phyloP scores from a whole-genome alignment of 2,329 filamentous ascomycete genomes.

The Calonectria leucothoes region DNA sequence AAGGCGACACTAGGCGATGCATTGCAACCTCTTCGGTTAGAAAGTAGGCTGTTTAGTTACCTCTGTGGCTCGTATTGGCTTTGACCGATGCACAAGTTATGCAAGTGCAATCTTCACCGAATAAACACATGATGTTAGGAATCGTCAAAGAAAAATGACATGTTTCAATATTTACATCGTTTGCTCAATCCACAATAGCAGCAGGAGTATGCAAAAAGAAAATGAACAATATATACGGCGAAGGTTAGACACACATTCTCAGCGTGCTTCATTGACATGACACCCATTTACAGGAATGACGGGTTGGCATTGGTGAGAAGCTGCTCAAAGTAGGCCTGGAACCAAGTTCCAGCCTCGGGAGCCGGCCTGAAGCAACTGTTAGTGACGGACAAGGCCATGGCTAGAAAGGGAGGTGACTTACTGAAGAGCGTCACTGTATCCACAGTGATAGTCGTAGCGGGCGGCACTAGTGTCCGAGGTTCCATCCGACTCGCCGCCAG shows the following conservation, averaged over 20 bases:
- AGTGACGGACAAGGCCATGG: fast-evolving
- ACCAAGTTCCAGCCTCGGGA: constrained; percentile 78
- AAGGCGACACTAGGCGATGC: background rate
- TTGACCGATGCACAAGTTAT: background rate
- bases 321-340: constrained; percentile 70
- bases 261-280: background rate
- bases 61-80: background rate
- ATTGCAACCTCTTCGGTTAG: background rate
- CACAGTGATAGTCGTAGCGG: constrained; percentile 57
- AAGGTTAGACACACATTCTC: background rate
- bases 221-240: background rate
- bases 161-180: background rate
- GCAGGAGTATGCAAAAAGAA: too few relatives aligned
- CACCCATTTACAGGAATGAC: constrained; percentile 50
- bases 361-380: constrained; percentile 59
- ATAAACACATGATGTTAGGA: background rate
- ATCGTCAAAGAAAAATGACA: background rate
- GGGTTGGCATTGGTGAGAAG: constrained; percentile 67
- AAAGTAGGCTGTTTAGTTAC: background rate
- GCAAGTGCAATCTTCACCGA: background rate
- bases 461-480: constrained; percentile 59
- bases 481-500: constrained; percentile 69
- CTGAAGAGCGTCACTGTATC: constrained; percentile 61
- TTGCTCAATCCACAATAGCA: background rate
- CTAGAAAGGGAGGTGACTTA: constrained; percentile 9